These are phyloP conservation scores for Talaromyces stipitatus DNA, from an alignment of 495 filamentous ascomycete species.

Conservation along the genomic window DNA sequence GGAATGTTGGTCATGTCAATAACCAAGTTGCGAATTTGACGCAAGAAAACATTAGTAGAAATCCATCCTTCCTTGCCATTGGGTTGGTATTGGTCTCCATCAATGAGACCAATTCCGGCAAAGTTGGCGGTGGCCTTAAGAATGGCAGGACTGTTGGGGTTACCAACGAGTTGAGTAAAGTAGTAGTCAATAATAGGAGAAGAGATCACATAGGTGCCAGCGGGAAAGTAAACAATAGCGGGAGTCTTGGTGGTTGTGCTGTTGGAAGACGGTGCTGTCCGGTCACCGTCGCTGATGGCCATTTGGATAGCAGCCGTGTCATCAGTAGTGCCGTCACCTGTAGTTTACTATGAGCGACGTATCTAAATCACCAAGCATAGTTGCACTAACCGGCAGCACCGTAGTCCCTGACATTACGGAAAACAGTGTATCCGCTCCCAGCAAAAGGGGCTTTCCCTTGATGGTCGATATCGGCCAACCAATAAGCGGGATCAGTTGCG, in stretches of 20 bases:
- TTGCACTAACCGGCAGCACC: slow-evolving; percentile 42
- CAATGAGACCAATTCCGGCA: slow-evolving; percentile 49
- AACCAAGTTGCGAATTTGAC: slow-evolving; percentile 88
- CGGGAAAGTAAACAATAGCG: slow-evolving; percentile 51
- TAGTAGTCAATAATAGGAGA: slow-evolving; percentile 41
- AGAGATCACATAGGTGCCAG: slow-evolving; percentile 47
- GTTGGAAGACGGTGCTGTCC: slow-evolving; percentile 32
- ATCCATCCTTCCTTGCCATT: slow-evolving; percentile 26
- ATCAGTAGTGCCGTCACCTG: slow-evolving; percentile 6
- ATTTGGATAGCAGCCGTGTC: slow-evolving; percentile 50
- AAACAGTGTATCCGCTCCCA: slow-evolving; percentile 52
- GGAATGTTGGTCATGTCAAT: slow-evolving; percentile 76
- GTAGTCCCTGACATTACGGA: slow-evolving; percentile 73
- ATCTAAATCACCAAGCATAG: background rate
- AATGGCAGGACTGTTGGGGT: slow-evolving; percentile 47
- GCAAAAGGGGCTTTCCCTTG: slow-evolving; percentile 57
- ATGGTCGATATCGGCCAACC: slow-evolving; percentile 59
- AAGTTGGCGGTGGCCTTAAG: slow-evolving; percentile 55
- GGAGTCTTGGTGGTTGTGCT: slow-evolving; percentile 41
- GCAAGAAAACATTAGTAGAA: slow-evolving; percentile 90
- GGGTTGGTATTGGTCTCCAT: slow-evolving; percentile 43
- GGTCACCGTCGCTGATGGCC: slow-evolving; percentile 40
- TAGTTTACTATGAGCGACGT: background rate
- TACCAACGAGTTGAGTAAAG: slow-evolving; percentile 54
- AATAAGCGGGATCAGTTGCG: slow-evolving; percentile 40